Base-by-base conservation (phyloP, 2,329 filamentous ascomycete genomes). In the Colletotrichum filicis region DNA sequence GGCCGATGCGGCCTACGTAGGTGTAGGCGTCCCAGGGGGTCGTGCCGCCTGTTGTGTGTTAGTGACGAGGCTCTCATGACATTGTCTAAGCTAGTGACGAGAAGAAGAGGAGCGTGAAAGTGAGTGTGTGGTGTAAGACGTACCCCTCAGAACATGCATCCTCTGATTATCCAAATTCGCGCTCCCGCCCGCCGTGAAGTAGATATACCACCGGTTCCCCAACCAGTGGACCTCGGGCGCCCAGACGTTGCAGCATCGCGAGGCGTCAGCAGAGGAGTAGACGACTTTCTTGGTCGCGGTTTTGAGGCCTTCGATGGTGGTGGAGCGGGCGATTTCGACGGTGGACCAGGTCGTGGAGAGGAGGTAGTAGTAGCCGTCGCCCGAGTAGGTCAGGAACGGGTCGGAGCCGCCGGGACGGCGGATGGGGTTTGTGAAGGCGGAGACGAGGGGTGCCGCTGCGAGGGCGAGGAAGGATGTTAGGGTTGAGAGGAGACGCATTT, bases 291-390 rank as follows among this genome's bases (percentile, higher is more conserved):
- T 85, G 32, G 85, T 81, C 0, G 85, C 87, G 0, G 83, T 86
- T 81, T 89, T 89, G 32, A 91, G 79, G 0, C 88, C 88, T 30
- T 86, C 84, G 5, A 91, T 79, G 0, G 88, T 91, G 19, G 81
- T 87, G 0, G 89, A 84, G 1, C 87, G 83, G 0, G 87, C 85
- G 24, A 91, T 84, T 73, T 88, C 82, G 9, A 91, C 81, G 71
- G 90, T 82, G 2, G 81, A 85, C 87, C 87, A 90, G 19, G 87
- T 87, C 0, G 88, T 91, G 0, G 87, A 87, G 74, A 88, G 84
- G 30, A 91, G 80, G 74, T 90, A 90, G 79, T 90, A 91, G 75
- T 87, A 90, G 0, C 87, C 88, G 58, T 71, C 68, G 12, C 83
- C 86, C 0, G 82, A 83, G 66, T 85, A 90, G 0, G 85, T 85